A percentile compares a stretch with the other conserved stretches of the same genome.
Evolutionary conservation across 306 rosid genomes (phyloP).

Genomic region (Dalbergia oliveri): DNA sequence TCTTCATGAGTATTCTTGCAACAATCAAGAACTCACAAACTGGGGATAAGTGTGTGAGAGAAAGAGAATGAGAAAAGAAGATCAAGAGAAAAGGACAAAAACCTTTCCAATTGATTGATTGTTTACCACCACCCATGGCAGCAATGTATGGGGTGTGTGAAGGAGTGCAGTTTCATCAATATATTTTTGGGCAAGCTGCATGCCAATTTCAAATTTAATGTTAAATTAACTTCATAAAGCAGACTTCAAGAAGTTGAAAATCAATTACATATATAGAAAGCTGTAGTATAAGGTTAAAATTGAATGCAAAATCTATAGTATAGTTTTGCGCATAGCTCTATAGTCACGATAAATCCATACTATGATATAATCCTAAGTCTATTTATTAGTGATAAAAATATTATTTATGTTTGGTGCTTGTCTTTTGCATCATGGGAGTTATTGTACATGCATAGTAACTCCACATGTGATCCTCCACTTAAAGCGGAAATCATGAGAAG

Average conservation of each 20-base stretch:
- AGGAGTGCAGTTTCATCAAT: slow-evolving; percentile 46
- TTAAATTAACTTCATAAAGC: slow-evolving; percentile 7
- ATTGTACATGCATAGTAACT: too few relatives aligned
- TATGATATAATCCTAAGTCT: too few relatives aligned
- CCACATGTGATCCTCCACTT: too few relatives aligned
- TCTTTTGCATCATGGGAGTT: too few relatives aligned
- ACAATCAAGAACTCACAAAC: not conserved
- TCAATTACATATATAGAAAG: not conserved
- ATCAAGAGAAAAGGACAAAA: slow-evolving; percentile 32
- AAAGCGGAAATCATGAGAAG: too few relatives aligned
- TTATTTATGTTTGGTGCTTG: too few relatives aligned
- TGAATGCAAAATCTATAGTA: not conserved
- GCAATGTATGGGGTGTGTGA: slow-evolving; percentile 46
- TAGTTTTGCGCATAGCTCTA: slow-evolving; percentile 2
- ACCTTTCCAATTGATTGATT: slow-evolving; percentile 55
- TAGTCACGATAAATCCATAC: too few relatives aligned
- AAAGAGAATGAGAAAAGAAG: not conserved
- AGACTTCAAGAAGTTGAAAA: not conserved
- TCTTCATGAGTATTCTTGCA: not conserved
- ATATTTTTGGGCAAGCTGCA: slow-evolving; percentile 56
- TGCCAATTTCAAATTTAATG: slow-evolving; percentile 17
- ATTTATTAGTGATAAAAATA: too few relatives aligned
- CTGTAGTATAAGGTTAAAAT: not conserved
- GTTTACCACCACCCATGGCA: slow-evolving; percentile 67
- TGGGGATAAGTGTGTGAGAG: not conserved